Base-by-base conservation (phyloP, 306 rosid genomes). In the Arachis hypogaea region DNA sequence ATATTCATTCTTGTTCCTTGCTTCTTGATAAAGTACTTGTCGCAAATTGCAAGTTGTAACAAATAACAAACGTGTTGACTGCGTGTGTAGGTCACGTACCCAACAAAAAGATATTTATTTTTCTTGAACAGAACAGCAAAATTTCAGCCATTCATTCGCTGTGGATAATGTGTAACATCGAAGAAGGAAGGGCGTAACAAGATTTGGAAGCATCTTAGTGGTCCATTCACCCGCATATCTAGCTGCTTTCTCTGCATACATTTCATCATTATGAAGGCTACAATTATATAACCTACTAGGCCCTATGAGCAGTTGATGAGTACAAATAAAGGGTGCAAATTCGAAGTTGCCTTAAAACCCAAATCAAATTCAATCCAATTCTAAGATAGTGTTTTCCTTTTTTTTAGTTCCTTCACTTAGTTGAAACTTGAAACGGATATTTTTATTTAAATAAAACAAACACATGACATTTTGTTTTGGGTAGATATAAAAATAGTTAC, bases 1-100 rank as follows among this genome's bases (percentile, higher is more conserved):
- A 69, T 58, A 51, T 67, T 51, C 59, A n/a, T n/a, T 54, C 18
- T 66, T 57, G 56, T 75, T 59, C 36, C 61, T 76, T 67, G 49
- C 61, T 46, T 76, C 80, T 66, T 36, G 38, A 11, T 52, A 18
- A 44, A 38, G 65, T 2, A 77, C 11, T 67, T 14, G 59, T 49
- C 38, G 3, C 38, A 33, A 33, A 33, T 2, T 51, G 71, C 75
- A 50, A 66, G 33, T 51, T 73, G 74, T 42, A 28, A 70, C 29
- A 1, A 54, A 33, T 33, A 33, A 33, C 0, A 33, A 33, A 33
- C 38, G 38, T 33, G 38, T 33, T 33, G 38, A 33, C 38, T 1
- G 38, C 7, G 44, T 60, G 46, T 45, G 16, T 51, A 45, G 50
- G 30, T 22, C 71, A 63, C 72, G 11, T 43, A 18, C 18, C 66